These are phyloP conservation scores for Saprolegnia diclina DNA, from an alignment of 352 stramenopile genomes.

Conservation along the genomic window DNA sequence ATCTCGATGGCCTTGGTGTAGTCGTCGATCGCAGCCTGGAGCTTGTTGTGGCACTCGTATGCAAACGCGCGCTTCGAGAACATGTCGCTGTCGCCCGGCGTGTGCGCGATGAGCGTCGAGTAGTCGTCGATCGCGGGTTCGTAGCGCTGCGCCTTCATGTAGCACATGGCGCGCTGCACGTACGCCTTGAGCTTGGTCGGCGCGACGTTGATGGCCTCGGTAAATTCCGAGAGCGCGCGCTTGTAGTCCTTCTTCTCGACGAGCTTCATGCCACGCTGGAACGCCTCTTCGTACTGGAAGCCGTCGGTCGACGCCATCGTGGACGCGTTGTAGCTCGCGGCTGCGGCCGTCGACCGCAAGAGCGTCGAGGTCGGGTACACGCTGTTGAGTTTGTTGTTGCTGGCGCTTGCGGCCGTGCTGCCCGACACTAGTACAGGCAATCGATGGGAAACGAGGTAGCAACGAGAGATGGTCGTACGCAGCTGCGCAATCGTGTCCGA, in stretches of 20 bases:
- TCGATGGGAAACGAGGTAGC: no score
- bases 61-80: constrained; percentile 60
- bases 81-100: constrained; percentile 56
- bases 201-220: constrained; percentile 20
- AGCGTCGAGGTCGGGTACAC: constrained; percentile 6
- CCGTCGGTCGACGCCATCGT: constrained; percentile 11
- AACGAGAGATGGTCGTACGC: background rate
- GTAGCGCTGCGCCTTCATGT: constrained; percentile 47
- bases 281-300: constrained; percentile 28
- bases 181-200: constrained; percentile 40
- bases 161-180: constrained; percentile 57
- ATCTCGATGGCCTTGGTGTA: constrained; percentile 59
- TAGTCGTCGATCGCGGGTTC: constrained; percentile 68
- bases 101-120: constrained; percentile 57
- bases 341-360: background rate
- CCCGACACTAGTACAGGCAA: background rate
- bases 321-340: background rate
- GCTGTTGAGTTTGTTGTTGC: constrained; percentile 11
- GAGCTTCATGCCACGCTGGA: constrained; percentile 21
- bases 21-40: constrained; percentile 51
- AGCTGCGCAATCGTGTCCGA: constrained; percentile 11
- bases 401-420: background rate
- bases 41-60: constrained; percentile 47
- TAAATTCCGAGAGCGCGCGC: constrained; percentile 23
- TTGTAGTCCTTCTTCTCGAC: constrained; percentile 28